Evolutionary conservation across 148 eudicot species (phyloP).

Genomic region (Vaccinium myrtillus): DNA sequence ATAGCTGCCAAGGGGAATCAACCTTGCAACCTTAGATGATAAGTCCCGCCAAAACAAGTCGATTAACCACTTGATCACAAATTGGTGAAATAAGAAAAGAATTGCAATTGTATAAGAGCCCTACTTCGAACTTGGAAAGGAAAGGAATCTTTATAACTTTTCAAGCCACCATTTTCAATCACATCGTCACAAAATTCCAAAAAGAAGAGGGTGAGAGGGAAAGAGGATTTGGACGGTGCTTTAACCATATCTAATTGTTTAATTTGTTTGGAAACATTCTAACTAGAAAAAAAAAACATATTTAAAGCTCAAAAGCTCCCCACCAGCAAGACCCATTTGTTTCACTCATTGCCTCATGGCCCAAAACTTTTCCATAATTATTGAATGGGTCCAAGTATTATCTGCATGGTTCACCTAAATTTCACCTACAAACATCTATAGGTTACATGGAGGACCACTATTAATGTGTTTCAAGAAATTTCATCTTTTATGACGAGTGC

Average conservation of each 20-base stretch:
- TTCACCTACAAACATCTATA: background rate
- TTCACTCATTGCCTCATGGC: background rate
- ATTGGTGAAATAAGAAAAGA: background rate
- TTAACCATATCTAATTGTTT: slow-evolving; percentile 3
- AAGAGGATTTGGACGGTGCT: slow-evolving; percentile 2
- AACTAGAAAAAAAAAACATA: background rate
- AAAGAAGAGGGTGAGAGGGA: background rate
- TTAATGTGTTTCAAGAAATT: background rate
- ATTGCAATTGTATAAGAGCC: background rate
- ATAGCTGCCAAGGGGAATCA: too few relatives aligned
- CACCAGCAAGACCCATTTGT: slow-evolving; percentile 5
- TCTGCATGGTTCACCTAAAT: background rate
- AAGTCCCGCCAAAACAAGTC: background rate
- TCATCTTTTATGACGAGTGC: background rate
- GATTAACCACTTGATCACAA: background rate
- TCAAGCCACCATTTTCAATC: background rate
- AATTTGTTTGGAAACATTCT: background rate
- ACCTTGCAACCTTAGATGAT: too few relatives aligned
- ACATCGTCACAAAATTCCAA: background rate
- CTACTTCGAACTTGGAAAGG: background rate
- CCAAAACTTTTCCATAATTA: background rate
- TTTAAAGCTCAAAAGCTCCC: slow-evolving; percentile 7
- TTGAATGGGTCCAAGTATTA: background rate
- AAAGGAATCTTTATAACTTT: background rate
- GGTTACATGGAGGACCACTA: background rate